Base-by-base conservation (phyloP, 1,139 yeast species). In the Nakaseomyces kungkrabaensis region DNA sequence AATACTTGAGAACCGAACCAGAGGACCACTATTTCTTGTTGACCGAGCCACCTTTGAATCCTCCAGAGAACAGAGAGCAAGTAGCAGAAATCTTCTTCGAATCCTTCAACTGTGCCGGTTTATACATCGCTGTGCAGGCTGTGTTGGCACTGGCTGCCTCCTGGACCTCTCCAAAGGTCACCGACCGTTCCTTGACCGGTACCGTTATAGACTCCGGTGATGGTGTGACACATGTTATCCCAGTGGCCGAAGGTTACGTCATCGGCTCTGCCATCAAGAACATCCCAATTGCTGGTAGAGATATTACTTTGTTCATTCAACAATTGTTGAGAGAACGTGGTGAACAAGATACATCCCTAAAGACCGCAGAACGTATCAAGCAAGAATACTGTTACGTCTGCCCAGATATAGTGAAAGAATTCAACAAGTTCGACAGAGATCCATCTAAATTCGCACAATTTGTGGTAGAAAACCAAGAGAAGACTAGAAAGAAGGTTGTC, bases 71-170 rank as follows among this genome's bases (percentile, higher is more conserved):
- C 70, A 83, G 99, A 72, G 98, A 94, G 69, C 87, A 87, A 67
- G 89, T 96, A 3, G 99, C 98, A 8, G 98, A 92, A 68, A 92
- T 92, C 65, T 92, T 92, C 95, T 92, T 92, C 72, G 99, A 92
- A 71, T 83, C 96, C 31, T 92, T 92, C 77, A 92, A 94, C 68
- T 92, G 99, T 72, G 97, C 97, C 24, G 99, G 99, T 52, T 74
- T 92, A 54, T 94, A 92, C 70, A 92, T 92, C 65, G 98, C 98
- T 4, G 99, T 92, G 9, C 99, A 92, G 72, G 99, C 99, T 0
- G 98, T 92, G 47, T 76, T 92, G 58, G 99, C 99, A 1, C 77
- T 92, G 61, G 99, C 99, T 5, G 98, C 98, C 1, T 89, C 97
- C 7, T 92, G 99, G 99, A 92, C 98, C 8, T 87, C 96, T 9